A percentile compares a stretch with the other conserved stretches of the same genome.
Conservation (phyloP, 306 rosid species). For the Notholithocarpus densiflorus region DNA sequence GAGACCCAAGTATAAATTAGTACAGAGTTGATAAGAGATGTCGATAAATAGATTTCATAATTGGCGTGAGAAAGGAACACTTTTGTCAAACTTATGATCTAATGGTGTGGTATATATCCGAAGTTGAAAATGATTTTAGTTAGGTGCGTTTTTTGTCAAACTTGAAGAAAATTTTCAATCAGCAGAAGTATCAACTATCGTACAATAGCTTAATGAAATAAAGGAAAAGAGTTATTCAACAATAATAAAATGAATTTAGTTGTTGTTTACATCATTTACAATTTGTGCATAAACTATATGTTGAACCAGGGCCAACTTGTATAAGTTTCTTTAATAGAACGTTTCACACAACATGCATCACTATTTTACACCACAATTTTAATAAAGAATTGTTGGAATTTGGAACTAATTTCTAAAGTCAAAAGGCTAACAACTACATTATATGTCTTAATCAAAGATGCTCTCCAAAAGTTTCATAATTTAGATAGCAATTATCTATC, state of each 20-base stretch:
- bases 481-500: not conserved
- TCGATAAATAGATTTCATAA: not conserved
- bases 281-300: not conserved
- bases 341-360: too few relatives aligned
- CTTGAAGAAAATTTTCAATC: not conserved
- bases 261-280: too few relatives aligned
- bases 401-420: not conserved
- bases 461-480: not conserved
- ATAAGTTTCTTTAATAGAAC: not conserved
- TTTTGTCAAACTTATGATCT: not conserved
- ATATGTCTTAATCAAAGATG: not conserved
- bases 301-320: not conserved
- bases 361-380: not conserved
- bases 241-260: too few relatives aligned
- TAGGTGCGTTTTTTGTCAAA: constrained; percentile 15
- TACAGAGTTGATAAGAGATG: too few relatives aligned
- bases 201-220: too few relatives aligned
- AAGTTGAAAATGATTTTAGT: not conserved
- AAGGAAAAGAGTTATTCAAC: too few relatives aligned
- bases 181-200: too few relatives aligned
- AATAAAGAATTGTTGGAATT: not conserved
- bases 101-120: not conserved
- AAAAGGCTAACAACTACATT: not conserved
- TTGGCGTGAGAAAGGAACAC: not conserved
- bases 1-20: too few relatives aligned